Evolutionary conservation across 257 asterid species (phyloP), one percentile per base, ranked within the genome.

Genomic region (Marsdenia floribunda): DNA sequence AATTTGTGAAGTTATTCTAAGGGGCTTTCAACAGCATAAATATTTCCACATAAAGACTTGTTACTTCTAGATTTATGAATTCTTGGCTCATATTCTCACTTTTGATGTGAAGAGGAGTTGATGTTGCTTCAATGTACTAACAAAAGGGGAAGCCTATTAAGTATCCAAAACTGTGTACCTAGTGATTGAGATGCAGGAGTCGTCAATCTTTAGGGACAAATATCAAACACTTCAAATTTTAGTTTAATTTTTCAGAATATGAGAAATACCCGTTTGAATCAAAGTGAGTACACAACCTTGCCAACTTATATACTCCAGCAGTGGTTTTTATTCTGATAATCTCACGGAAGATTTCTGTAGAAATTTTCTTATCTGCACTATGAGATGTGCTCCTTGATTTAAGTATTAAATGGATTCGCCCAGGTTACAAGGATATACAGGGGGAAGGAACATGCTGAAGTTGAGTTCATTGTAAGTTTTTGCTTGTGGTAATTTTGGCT

Each of bases 371-470:
- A 14, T 70, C 42, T 70, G 6, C 22, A 47, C 19, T 24, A 6
- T 5, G 44, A 5, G 59, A 26, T 22, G 22, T 46, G 4, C 19
- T 70, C 44, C 73, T 24, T 61, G 74, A 81, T 91, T 19, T 50
- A 2, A 24, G 6, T 55, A 40, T 55, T 21, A 54, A 54, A 33
- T 42, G 37, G 16, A 77, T 71, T 38, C 40, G 42, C 26, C 44
- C 77, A 78, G 77, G 65, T 73, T 54, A 78, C 69, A 22, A 72
- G 81, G 68, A 55, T 78, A 60, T 78, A 78, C 61, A 78, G 64
- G 77, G 77, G 69, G 22, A 78, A 72, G 81, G 81, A 78, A 55
- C 74, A 78, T 29, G 81, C 77, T 52, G 81, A 78, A 65, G 66
- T 78, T 72, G 81, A 78, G 77, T 78, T 78, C 73, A 52, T 33